A percentile compares a stretch with the other conserved stretches of the same genome.
Conservation (phyloP, 208 protist genomes). For the Trypanosoma scelopori region DNA sequence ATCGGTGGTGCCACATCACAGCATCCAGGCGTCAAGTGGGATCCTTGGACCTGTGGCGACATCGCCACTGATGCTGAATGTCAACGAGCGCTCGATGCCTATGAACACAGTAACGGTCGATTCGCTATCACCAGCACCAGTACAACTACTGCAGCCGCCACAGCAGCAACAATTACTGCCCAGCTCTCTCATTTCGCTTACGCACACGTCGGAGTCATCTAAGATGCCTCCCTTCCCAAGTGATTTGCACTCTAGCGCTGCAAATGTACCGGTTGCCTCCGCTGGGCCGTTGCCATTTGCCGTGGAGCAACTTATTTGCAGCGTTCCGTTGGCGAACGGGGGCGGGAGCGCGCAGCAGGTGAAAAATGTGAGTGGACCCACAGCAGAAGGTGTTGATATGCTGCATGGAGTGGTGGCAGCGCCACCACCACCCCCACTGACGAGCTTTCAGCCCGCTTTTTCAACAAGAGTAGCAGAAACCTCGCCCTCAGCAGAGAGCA, state of each 20-base stretch:
- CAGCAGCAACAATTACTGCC: conserved; percentile 19
- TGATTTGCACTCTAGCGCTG: conserved; percentile 10
- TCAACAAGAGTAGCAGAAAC: background rate
- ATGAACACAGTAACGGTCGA: conserved; percentile 2
- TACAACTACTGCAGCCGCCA: conserved; percentile 6
- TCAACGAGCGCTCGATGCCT: background rate
- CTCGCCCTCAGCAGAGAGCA: background rate
- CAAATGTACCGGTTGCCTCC: conserved; percentile 13
- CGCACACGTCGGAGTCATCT: background rate
- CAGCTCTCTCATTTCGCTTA: conserved; percentile 8
- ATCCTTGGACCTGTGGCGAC: background rate
- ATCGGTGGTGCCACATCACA: background rate
- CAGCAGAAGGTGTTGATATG: background rate
- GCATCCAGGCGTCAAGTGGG: background rate
- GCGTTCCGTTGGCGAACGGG: background rate
- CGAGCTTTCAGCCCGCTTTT: background rate
- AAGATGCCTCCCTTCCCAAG: conserved; percentile 12
- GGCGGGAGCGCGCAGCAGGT: background rate
- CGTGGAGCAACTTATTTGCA: background rate
- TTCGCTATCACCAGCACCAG: conserved; percentile 28
- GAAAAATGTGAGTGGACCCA: background rate
- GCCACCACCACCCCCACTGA: background rate
- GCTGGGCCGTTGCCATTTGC: conserved; percentile 1
- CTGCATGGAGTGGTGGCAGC: background rate
- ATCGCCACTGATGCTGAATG: background rate